A percentile compares a stretch with the other conserved stretches of the same genome.
Evolutionary conservation across 1,284 basidiomycete species (phyloP).

Genomic region (Apiotrichum brassicae): DNA sequence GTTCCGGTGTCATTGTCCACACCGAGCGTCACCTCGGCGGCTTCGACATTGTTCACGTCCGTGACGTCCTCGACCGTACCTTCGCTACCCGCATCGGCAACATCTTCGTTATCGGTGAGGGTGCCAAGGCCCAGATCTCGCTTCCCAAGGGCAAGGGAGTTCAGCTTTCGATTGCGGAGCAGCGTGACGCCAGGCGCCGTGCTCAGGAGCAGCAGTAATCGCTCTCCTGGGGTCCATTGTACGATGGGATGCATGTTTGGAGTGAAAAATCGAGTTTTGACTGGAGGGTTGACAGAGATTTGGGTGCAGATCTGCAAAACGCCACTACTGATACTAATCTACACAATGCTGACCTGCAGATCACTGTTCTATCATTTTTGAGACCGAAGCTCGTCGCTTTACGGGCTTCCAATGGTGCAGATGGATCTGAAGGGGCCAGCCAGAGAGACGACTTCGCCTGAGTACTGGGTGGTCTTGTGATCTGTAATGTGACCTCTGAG

Average conservation of each 20-base stretch:
- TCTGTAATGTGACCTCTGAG: too few relatives aligned
- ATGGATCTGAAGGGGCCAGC: too few relatives aligned
- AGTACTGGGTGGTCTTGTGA: too few relatives aligned
- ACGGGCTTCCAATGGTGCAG: too few relatives aligned
- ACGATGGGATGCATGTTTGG: background rate
- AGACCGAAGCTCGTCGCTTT: too few relatives aligned
- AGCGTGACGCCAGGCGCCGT: conserved; percentile 45
- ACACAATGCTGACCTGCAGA: too few relatives aligned
- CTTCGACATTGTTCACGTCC: conserved; percentile 96
- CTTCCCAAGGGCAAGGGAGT: conserved; percentile 89
- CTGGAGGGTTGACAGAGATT: too few relatives aligned
- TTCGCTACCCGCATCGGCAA: conserved; percentile 94
- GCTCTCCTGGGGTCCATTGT: background rate
- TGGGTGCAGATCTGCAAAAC: too few relatives aligned
- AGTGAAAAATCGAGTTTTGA: too few relatives aligned
- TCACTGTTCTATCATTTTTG: too few relatives aligned
- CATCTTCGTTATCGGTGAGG: conserved; percentile 97
- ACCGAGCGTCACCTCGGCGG: conserved; percentile 96
- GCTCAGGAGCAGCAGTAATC: conserved; percentile 15
- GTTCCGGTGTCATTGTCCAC: conserved; percentile 91
- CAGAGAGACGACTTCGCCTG: too few relatives aligned
- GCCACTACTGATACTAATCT: too few relatives aligned
- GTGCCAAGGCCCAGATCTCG: conserved; percentile 92
- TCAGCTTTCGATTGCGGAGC: conserved; percentile 42
- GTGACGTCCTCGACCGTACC: conserved; percentile 89